A percentile compares a stretch with the other conserved stretches of the same genome.
Evolutionary conservation across 176 grass and related monocot genomes (phyloP).

Genomic region (Carex myosuroides): DNA sequence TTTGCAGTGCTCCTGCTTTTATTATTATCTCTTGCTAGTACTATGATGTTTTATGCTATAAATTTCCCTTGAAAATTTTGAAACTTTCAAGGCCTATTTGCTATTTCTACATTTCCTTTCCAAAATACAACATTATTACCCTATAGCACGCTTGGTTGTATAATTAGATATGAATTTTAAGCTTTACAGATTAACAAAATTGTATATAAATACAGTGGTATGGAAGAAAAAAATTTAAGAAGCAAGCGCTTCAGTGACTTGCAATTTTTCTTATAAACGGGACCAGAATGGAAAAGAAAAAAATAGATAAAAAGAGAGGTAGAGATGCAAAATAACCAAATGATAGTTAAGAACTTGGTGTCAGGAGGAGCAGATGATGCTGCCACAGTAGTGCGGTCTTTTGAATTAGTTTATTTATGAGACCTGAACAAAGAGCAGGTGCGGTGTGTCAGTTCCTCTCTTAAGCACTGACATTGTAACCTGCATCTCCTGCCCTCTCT

Average conservation of each 20-base stretch:
- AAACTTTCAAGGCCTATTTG: neutral
- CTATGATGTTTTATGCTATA: neutral
- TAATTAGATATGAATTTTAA: neutral
- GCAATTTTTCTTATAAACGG: neutral
- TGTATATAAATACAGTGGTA: neutral
- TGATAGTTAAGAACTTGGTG: conserved; percentile 14
- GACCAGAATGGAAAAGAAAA: too few species aligned
- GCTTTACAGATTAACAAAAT: neutral
- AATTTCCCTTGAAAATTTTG: neutral
- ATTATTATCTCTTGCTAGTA: neutral
- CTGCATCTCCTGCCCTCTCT: conserved; percentile 16
- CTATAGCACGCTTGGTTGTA: neutral
- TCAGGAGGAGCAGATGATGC: conserved; percentile 8
- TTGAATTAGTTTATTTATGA: conserved; percentile 15
- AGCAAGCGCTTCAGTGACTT: neutral
- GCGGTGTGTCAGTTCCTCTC: conserved; percentile 10
- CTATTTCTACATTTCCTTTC: neutral
- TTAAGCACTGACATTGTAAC: conserved; percentile 18
- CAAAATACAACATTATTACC: neutral
- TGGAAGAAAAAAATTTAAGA: neutral
- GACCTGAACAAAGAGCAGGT: conserved; percentile 22
- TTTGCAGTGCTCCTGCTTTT: conserved; percentile 3
- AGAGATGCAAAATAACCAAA: neutral
- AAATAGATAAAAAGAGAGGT: neutral
- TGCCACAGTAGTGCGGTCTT: conserved; percentile 13